Base-by-base conservation (phyloP, 352 stramenopile species). In the Phytopythium oedochilum region DNA sequence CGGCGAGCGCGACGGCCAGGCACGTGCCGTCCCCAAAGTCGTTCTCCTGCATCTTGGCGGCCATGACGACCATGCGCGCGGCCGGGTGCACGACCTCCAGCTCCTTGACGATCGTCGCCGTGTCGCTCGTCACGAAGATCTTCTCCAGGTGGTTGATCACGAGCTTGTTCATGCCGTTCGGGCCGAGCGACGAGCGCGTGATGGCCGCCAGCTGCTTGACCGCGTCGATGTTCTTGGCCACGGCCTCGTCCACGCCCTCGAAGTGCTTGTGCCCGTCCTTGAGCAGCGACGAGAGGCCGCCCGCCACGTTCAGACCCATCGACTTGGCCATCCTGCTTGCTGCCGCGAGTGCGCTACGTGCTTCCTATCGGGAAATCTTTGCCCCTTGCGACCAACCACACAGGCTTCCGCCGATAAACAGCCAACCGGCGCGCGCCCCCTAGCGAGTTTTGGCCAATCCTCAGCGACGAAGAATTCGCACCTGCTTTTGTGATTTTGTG, bases 91-190 rank as follows among this genome's bases (percentile, higher is more conserved):
- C 82, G 38, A 99, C 96, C 65, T 99, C 94, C 31, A 98, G 78
- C 76, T 99, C 97, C 51, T 97, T 96, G n/a, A 99, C 84, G 68
- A 99, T 99, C 15, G 97, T 98, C n/a, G 96, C 96, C 39, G 97
- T 98, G 81, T 99, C 97, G 57, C 77, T 97, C 15, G 97, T 99
- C 25, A 99, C 97, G 65, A 99, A 98, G 61, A 99, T 99, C 77
- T 99, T 99, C 58, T 99, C 97, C 50, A 99, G 71, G 75, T 99
- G 97, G 83, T 99, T 99, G 55, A 99, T 97, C 50, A 99, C 95
- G 46, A 99, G 88, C 81, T 99, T 99, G 81, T 99, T 99, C 88
- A 99, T 98, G 61, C 97, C 97, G 73, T 99, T 99, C 7, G 97
- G 97, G 18, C 97, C 97, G 52, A 99, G 78, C 64, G 94, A 99